Conservation (phyloP, 306 rosid species). For the Medicago arabica region DNA sequence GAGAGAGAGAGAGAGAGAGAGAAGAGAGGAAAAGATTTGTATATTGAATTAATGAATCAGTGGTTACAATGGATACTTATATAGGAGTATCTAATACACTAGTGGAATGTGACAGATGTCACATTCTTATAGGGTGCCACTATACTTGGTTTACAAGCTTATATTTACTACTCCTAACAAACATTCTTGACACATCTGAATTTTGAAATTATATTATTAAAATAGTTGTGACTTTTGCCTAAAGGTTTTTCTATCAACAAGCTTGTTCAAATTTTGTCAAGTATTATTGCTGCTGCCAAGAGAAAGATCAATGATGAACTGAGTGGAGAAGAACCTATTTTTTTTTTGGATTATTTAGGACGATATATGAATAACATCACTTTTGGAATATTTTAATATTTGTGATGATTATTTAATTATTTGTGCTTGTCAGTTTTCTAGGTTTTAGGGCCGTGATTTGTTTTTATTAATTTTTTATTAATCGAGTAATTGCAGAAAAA, state of each 20-base stretch:
- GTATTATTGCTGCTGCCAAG: not conserved
- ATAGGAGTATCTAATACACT: too few relatives aligned
- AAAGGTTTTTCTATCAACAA: conserved; percentile 11
- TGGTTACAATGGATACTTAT: too few relatives aligned
- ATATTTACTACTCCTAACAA: too few relatives aligned
- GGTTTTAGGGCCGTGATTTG: conserved; percentile 4
- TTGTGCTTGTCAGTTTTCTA: not conserved
- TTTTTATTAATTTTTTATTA: not conserved
- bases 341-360: not conserved
- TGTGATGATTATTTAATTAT: not conserved
- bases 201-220: conserved; percentile 4
- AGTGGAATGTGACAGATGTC: too few relatives aligned
- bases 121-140: too few relatives aligned
- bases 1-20: too few relatives aligned
- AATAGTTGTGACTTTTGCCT: conserved; percentile 1
- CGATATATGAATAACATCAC: not conserved
- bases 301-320: not conserved
- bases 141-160: too few relatives aligned
- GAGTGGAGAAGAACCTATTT: conserved; percentile 6
- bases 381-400: conserved; percentile 1
- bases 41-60: too few relatives aligned
- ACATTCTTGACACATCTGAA: not conserved
- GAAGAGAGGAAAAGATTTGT: too few relatives aligned
- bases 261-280: not conserved
- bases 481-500: not conserved